Percentiles rank a stretch among this genome's conserved stretches.
These are phyloP conservation scores for Carex arenaria DNA, from an alignment of 202 grass and related monocot species.

Conservation along the genomic window DNA sequence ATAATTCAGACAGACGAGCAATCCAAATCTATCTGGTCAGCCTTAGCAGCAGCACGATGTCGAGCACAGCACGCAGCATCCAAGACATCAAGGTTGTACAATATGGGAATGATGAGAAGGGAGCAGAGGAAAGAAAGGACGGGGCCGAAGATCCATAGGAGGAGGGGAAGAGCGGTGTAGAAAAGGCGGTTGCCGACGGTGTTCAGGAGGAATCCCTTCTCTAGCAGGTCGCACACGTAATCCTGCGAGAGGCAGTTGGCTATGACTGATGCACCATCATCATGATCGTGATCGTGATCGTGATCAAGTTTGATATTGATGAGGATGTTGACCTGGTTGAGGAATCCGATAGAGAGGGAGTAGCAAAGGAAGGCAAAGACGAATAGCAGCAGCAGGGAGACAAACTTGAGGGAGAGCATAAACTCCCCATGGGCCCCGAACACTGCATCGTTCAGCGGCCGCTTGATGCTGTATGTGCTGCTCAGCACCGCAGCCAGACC, in stretches of 20 bases:
- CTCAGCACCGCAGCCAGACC: constrained; percentile 83
- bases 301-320: constrained; percentile 39
- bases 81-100: constrained; percentile 68
- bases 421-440: constrained; percentile 80
- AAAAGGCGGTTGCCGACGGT: constrained; percentile 63
- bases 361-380: constrained; percentile 78
- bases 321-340: constrained; percentile 80
- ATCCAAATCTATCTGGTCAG: background rate
- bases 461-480: constrained; percentile 77
- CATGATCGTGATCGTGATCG: background rate
- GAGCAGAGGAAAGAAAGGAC: constrained; percentile 58
- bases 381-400: constrained; percentile 52
- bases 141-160: constrained; percentile 79
- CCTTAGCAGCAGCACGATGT: background rate
- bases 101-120: constrained; percentile 55
- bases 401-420: constrained; percentile 86
- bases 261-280: background rate
- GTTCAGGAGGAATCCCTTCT: constrained; percentile 54
- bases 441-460: constrained; percentile 59
- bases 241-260: background rate
- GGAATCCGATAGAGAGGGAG: constrained; percentile 69
- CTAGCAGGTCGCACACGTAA: constrained; percentile 38
- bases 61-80: background rate
- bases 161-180: constrained; percentile 53
- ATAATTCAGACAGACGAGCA: background rate